Evolutionary conservation across 179 eudicot species (phyloP).

Genomic region (Carnegiea gigantea): DNA sequence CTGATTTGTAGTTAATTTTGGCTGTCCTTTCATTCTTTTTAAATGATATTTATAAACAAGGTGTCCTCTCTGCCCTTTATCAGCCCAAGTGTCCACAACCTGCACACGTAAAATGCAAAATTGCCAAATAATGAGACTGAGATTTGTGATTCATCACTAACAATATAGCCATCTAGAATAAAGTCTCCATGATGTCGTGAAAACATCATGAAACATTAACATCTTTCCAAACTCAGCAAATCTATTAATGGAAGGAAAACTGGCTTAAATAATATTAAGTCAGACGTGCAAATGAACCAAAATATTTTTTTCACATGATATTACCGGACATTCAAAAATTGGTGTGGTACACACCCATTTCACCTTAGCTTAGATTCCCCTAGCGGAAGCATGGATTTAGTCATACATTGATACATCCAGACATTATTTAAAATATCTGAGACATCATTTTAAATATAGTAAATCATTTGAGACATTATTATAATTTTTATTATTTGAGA

Average conservation of each 20-base stretch:
- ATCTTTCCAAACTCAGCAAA: not conserved
- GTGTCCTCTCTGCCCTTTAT: conserved; percentile 34
- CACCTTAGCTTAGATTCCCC: too few species aligned
- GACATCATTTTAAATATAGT: not conserved
- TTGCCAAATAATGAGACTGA: not conserved
- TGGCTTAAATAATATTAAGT: not conserved
- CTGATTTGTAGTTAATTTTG: conserved; percentile 36
- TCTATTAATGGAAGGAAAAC: not conserved
- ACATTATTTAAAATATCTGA: not conserved
- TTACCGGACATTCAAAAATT: too few species aligned
- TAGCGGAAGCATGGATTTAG: not conserved
- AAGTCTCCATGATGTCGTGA: too few species aligned
- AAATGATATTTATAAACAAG: conserved; percentile 37
- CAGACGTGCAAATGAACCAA: not conserved
- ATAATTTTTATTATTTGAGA: not conserved
- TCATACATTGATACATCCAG: not conserved
- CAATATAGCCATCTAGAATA: not conserved
- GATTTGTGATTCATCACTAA: not conserved
- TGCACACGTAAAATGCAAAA: conserved; percentile 11
- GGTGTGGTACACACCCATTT: too few species aligned
- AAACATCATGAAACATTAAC: not conserved
- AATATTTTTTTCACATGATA: not conserved
- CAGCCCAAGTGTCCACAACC: conserved; percentile 32
- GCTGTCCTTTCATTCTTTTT: conserved; percentile 34
- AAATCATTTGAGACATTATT: not conserved